Percentiles rank a stretch among this genome's conserved stretches.
Conservation (phyloP, 345 rosid species). For the Capsella bursapastoris region DNA sequence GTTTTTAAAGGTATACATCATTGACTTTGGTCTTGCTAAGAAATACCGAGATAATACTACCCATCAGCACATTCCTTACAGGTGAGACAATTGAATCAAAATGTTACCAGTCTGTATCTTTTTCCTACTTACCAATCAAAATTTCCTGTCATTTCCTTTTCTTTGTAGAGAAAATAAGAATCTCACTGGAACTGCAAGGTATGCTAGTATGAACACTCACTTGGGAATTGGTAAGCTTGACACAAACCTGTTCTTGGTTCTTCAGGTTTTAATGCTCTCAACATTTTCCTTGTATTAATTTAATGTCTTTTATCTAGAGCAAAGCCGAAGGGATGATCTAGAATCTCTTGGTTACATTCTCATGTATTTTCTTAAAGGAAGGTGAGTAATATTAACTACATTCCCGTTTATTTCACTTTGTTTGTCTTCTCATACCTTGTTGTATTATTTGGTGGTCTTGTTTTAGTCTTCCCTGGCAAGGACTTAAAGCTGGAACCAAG, state of each 20-base stretch:
- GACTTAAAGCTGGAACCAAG: slow-evolving; percentile 95
- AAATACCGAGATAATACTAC: slow-evolving; percentile 84
- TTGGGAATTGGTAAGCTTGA: slow-evolving; percentile 83
- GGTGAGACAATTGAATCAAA: slow-evolving; percentile 45
- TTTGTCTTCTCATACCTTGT: slow-evolving; percentile 13
- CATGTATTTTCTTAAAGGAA: slow-evolving; percentile 95
- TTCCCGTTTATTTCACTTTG: neutral
- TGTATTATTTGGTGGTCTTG: slow-evolving; percentile 9
- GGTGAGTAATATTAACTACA: slow-evolving; percentile 52
- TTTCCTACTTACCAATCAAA: neutral
- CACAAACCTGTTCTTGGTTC: neutral
- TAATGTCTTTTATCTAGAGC: slow-evolving; percentile 53
- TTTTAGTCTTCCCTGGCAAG: slow-evolving; percentile 99
- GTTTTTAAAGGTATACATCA: slow-evolving; percentile 66
- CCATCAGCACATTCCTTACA: slow-evolving; percentile 91
- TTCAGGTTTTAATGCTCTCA: neutral
- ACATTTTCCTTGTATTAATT: neutral
- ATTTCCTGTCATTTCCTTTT: neutral
- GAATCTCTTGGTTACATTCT: slow-evolving; percentile 99
- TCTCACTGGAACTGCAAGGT: slow-evolving; percentile 98
- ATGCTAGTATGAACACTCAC: slow-evolving; percentile 99
- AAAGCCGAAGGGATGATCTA: slow-evolving; percentile 98
- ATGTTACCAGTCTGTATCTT: neutral
- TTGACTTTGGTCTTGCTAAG: slow-evolving; percentile 97
- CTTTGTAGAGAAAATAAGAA: slow-evolving; percentile 87